A percentile compares a stretch with the other conserved stretches of the same genome.
phyloP scores from a whole-genome alignment of 2,329 filamentous ascomycete species.

The Hymenotorrendiella dingleyae region DNA sequence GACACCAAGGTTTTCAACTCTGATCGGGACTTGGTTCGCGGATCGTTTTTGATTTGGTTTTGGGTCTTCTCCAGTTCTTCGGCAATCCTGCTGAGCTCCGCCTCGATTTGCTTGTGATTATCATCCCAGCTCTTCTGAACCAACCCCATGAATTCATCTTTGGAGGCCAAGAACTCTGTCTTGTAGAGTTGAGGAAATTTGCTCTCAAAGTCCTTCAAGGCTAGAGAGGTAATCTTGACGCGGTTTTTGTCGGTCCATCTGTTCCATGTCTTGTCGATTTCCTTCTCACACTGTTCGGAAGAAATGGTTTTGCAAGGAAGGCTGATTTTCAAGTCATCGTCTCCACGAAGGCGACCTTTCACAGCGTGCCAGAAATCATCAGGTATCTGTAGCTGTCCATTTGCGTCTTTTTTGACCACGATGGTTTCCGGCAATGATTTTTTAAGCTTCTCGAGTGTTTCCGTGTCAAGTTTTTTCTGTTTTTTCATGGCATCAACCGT shows the following conservation, averaged over 20 bases:
- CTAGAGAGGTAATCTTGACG: constrained; percentile 8
- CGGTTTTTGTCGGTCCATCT: constrained; percentile 15
- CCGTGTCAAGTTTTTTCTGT: constrained; percentile 25
- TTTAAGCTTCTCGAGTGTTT: constrained; percentile 35
- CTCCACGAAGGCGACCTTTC: constrained; percentile 46
- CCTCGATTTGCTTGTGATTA: constrained; percentile 11
- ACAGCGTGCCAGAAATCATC: constrained; percentile 63
- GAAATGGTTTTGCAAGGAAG: background rate
- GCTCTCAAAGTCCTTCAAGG: constrained; percentile 9
- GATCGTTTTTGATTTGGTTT: constrained; percentile 5
- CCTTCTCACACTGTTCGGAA: constrained; percentile 9
- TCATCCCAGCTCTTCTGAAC: constrained; percentile 71
- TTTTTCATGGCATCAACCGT: constrained; percentile 17
- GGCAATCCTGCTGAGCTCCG: constrained; percentile 14
- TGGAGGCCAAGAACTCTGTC: constrained; percentile 18
- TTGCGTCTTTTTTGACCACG: constrained; percentile 45
- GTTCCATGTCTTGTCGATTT: constrained; percentile 8
- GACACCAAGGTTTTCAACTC: constrained; percentile 17
- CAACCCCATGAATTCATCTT: constrained; percentile 72
- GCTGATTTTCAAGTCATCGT: constrained; percentile 10
- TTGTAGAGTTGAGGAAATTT: constrained; percentile 19
- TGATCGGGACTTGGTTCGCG: constrained; percentile 5
- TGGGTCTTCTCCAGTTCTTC: constrained; percentile 14
- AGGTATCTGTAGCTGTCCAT: constrained; percentile 49
- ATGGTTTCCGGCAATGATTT: constrained; percentile 50